Conservation (phyloP, 768 basidiomycete species). For the Boletus rex-veris region DNA sequence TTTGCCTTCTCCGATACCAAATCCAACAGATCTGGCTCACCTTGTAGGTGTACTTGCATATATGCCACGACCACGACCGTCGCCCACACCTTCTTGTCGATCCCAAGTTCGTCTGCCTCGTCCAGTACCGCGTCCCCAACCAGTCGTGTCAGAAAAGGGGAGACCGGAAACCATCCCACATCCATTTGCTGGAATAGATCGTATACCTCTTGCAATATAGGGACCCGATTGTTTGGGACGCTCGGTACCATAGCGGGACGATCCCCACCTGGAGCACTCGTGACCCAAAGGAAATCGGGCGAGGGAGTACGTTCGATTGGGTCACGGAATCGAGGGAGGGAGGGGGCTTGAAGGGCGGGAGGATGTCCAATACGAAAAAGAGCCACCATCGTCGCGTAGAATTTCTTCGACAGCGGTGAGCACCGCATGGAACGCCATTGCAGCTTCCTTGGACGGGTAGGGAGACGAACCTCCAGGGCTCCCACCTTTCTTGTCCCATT, state of each 20-base stretch:
- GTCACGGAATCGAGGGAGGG: constrained; percentile 17
- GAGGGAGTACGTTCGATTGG: constrained; percentile 31
- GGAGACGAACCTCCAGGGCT: too few relatives aligned
- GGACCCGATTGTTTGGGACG: too few relatives aligned
- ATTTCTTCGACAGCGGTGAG: too few relatives aligned
- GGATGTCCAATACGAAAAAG: constrained; percentile 56
- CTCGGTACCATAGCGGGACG: background rate
- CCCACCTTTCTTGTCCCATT: too few relatives aligned
- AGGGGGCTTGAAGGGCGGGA: constrained; percentile 23
- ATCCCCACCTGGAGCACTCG: background rate
- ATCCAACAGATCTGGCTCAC: constrained; percentile 40
- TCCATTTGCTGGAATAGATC: constrained; percentile 39
- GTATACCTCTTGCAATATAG: constrained; percentile 23
- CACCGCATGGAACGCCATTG: too few relatives aligned
- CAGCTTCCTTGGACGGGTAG: too few relatives aligned
- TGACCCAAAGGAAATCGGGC: constrained; percentile 24
- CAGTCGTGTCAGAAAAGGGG: constrained; percentile 31
- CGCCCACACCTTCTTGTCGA: constrained; percentile 43
- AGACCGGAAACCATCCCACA: constrained; percentile 41
- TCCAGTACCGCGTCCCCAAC: constrained; percentile 35
- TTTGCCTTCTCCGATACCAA: constrained; percentile 40
- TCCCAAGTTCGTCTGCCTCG: constrained; percentile 29
- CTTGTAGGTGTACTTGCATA: constrained; percentile 35
- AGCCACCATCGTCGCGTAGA: too few relatives aligned
- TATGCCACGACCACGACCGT: constrained; percentile 48